phyloP scores from a whole-genome alignment of 1,284 basidiomycete genomes.

The Trichosporon sp. region DNA sequence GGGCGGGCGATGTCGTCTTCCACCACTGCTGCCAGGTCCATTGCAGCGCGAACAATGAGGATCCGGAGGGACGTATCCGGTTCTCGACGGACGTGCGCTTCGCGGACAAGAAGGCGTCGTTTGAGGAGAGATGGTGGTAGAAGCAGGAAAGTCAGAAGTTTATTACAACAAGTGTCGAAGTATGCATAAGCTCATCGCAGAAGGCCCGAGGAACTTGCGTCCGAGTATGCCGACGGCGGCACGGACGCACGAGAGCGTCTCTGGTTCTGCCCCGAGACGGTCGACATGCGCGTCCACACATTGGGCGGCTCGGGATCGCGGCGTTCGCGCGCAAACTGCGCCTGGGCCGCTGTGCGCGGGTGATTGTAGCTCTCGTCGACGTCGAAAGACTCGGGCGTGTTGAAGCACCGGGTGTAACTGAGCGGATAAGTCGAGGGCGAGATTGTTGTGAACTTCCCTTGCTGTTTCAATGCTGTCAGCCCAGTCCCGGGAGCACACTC shows the following conservation, averaged over 20 bases:
- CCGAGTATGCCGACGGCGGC: too few species aligned
- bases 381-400: background rate
- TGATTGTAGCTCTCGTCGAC: background rate
- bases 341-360: background rate
- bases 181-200: background rate
- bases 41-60: conserved; percentile 29
- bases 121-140: conserved; percentile 30
- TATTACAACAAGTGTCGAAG: background rate
- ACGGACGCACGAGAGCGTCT: background rate
- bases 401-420: background rate
- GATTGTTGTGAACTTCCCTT: background rate
- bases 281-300: background rate
- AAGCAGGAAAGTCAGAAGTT: background rate
- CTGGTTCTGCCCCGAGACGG: background rate
- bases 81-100: conserved; percentile 31
- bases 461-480: background rate
- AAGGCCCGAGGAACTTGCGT: background rate
- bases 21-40: conserved; percentile 32
- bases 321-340: background rate
- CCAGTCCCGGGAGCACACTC: background rate
- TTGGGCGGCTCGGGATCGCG: background rate
- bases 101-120: conserved; percentile 22
- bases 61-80: conserved; percentile 27
- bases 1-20: conserved; percentile 36
- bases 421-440: background rate